phyloP scores from a whole-genome alignment of 2,329 filamentous ascomycete genomes.

The Tolypocladium guangdongense region DNA sequence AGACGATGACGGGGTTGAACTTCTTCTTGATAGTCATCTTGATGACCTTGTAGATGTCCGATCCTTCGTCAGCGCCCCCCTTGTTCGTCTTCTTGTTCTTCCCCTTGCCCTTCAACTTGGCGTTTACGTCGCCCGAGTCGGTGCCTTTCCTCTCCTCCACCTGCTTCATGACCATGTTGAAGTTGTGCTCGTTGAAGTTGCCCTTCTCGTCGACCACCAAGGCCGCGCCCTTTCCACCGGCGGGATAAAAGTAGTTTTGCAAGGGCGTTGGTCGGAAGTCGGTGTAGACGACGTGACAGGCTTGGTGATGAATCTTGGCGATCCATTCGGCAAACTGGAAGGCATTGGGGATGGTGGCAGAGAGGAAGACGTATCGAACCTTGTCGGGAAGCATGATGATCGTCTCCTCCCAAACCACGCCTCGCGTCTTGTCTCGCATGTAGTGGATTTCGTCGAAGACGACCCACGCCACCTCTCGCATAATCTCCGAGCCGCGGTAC shows the following conservation, averaged over 20 bases:
- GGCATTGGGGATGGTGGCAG: conserved; percentile 94
- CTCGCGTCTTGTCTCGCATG: conserved; percentile 85
- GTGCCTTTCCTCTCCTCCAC: conserved; percentile 82
- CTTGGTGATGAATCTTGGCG: conserved; percentile 92
- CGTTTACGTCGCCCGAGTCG: conserved; percentile 67
- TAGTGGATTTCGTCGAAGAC: conserved; percentile 99
- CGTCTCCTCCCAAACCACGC: conserved; percentile 98
- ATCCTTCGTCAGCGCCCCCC: conserved; percentile 58
- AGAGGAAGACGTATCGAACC: conserved; percentile 96
- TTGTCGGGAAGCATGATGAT: conserved; percentile 97
- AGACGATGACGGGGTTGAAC: conserved; percentile 96
- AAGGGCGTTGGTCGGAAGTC: conserved; percentile 94
- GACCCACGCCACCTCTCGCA: conserved; percentile 98
- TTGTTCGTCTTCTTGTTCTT: conserved; percentile 91
- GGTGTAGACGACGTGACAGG: conserved; percentile 97
- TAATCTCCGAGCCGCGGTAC: conserved; percentile 96
- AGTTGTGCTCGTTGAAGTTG: conserved; percentile 92
- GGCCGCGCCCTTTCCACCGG: conserved; percentile 84
- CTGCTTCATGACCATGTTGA: conserved; percentile 86
- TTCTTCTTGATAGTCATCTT: conserved; percentile 98
- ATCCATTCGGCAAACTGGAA: conserved; percentile 99
- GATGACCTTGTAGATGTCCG: conserved; percentile 94
- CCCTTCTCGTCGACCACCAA: conserved; percentile 95
- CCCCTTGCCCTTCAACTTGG: conserved; percentile 74
- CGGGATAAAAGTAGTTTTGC: conserved; percentile 96